phyloP scores from a whole-genome alignment of 805 yeast species.

The Pichia cephalocereana region DNA sequence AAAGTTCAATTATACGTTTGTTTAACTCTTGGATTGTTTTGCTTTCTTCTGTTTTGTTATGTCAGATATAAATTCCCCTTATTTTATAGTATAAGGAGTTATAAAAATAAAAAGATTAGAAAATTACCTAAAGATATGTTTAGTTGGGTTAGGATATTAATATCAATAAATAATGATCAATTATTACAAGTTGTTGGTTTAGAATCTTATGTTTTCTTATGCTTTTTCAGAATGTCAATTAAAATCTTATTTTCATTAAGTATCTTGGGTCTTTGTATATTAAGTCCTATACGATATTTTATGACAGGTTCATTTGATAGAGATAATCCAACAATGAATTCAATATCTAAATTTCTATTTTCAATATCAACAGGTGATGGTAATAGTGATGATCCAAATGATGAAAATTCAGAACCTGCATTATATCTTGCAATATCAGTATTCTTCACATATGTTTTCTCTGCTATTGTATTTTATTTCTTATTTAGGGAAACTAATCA shows the following conservation, averaged over 20 bases:
- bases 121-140: constrained; percentile 39
- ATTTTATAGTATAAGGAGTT: constrained; percentile 46
- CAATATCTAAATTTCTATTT: background rate
- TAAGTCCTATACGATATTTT: constrained; percentile 45
- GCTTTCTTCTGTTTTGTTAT: constrained; percentile 41
- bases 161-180: constrained; percentile 39
- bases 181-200: constrained; percentile 48
- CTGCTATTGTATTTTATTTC: constrained; percentile 36
- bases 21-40: constrained; percentile 34
- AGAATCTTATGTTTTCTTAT: constrained; percentile 48
- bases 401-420: constrained; percentile 19
- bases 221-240: constrained; percentile 51
- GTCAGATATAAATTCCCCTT: constrained; percentile 47
- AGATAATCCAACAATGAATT: constrained; percentile 12
- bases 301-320: constrained; percentile 40
- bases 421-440: constrained; percentile 43
- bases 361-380: background rate
- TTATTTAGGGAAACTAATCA: constrained; percentile 38
- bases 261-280: constrained; percentile 36
- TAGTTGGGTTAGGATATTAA: constrained; percentile 45
- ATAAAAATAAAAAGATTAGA: constrained; percentile 35
- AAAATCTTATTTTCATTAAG: constrained; percentile 35
- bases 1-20: constrained; percentile 45
- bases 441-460: constrained; percentile 46
- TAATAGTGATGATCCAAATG: constrained; percentile 1